A percentile compares a stretch with the other conserved stretches of the same genome.
Evolutionary conservation across 345 rosid species (phyloP).

Genomic region (Brassica juncea): DNA sequence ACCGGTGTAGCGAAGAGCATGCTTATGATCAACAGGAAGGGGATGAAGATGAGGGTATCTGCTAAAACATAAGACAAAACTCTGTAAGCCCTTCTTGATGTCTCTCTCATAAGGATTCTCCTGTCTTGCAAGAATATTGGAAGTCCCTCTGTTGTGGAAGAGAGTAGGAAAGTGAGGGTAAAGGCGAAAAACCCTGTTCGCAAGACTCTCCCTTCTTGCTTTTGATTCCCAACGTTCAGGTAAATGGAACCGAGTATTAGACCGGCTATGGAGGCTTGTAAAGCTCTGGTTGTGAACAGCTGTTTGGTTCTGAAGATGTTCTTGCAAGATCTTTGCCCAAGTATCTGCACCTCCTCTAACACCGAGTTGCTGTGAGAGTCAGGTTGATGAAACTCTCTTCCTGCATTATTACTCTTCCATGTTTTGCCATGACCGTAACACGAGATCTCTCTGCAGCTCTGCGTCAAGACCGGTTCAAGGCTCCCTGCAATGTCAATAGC

Average conservation of each 20-base stretch:
- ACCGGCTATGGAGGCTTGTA: constrained; percentile 76
- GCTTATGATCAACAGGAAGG: constrained; percentile 65
- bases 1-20: constrained; percentile 77
- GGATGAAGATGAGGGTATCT: constrained; percentile 68
- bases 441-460: constrained; percentile 34
- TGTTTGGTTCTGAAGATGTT: constrained; percentile 88
- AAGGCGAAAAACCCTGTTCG: constrained; percentile 83
- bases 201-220: constrained; percentile 48
- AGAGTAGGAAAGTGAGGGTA: constrained; percentile 78
- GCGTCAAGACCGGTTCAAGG: constrained; percentile 37
- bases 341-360: constrained; percentile 57
- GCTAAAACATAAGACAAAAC: constrained; percentile 68
- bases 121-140: constrained; percentile 87
- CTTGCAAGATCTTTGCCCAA: constrained; percentile 74
- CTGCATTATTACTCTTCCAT: constrained; percentile 30
- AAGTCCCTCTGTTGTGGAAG: constrained; percentile 88
- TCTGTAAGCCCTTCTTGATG: constrained; percentile 78
- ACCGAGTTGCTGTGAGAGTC: constrained; percentile 50
- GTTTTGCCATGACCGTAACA: constrained; percentile 25
- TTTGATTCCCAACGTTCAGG: constrained; percentile 57
- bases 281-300: constrained; percentile 64
- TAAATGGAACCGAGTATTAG: constrained; percentile 73
- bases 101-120: constrained; percentile 74
- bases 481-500: constrained; percentile 69
- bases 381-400: constrained; percentile 41